A percentile compares a stretch with the other conserved stretches of the same genome.
Conservation (phyloP, 164 flowering plant species). For the Vitis labrusca region DNA sequence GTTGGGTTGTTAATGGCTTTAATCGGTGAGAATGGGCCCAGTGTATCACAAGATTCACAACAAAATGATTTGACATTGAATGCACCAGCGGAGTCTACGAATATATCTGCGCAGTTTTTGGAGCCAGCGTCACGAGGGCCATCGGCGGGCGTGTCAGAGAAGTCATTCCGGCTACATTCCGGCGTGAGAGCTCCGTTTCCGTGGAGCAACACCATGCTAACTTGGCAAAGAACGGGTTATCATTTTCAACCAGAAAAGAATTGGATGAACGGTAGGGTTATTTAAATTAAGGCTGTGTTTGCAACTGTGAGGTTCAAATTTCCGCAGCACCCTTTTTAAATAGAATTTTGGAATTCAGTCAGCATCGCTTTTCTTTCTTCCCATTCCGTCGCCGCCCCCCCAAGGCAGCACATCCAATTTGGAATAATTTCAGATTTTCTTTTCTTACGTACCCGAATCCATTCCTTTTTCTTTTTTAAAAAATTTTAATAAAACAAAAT, state of each 20-base stretch:
- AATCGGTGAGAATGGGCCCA: background rate
- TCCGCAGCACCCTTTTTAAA: background rate
- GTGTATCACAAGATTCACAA: background rate
- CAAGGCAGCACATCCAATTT: background rate
- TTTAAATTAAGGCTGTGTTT: background rate
- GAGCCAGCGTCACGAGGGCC: slow-evolving; percentile 36
- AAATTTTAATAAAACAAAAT: no score
- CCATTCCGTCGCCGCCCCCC: no score
- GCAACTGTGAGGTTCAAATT: no score
- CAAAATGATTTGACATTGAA: no score
- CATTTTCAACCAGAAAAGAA: slow-evolving; percentile 65
- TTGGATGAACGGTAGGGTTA: slow-evolving; percentile 61
- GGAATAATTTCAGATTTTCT: no score
- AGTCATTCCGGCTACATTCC: slow-evolving; percentile 19
- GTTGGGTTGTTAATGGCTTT: slow-evolving; percentile 13
- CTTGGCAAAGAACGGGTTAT: slow-evolving; percentile 60
- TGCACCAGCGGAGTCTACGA: no score
- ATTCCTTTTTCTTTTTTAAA: no score
- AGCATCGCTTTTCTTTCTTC: no score
- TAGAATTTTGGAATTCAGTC: no score
- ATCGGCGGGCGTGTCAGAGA: slow-evolving; percentile 65
- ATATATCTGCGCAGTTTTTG: background rate
- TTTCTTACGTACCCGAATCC: no score
- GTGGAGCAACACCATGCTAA: slow-evolving; percentile 37
- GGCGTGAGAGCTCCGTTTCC: slow-evolving; percentile 17